Conservation (phyloP, 1,284 basidiomycete species). For the Marasmius tenuissimus region DNA sequence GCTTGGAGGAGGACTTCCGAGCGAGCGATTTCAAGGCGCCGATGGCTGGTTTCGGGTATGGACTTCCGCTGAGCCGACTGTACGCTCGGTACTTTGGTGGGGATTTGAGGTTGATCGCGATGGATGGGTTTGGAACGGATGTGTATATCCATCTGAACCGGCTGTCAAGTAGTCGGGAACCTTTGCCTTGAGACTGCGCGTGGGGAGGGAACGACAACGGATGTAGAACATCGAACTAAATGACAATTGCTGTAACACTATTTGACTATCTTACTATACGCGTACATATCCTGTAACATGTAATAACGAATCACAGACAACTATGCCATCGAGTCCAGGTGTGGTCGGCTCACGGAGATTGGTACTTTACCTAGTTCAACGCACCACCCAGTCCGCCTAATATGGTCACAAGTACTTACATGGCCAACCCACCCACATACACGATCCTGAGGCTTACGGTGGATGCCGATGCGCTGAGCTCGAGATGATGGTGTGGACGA, state of each 20-base stretch:
- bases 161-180: constrained; percentile 80
- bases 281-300: too few species aligned
- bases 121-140: constrained; percentile 96
- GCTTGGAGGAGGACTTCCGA: constrained; percentile 85
- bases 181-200: constrained; percentile 46
- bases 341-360: too few species aligned
- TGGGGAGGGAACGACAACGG: background rate
- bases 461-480: too few species aligned
- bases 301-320: too few species aligned
- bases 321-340: too few species aligned
- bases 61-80: constrained; percentile 87
- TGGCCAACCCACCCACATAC: too few species aligned
- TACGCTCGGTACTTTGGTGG: constrained; percentile 98
- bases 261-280: too few species aligned
- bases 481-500: too few species aligned
- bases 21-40: constrained; percentile 96
- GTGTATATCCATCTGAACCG: constrained; percentile 91
- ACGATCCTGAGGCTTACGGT: too few species aligned
- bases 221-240: background rate
- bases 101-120: constrained; percentile 93
- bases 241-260: background rate
- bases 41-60: constrained; percentile 98
- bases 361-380: too few species aligned
- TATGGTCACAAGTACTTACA: too few species aligned
- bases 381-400: too few species aligned